Base-by-base conservation (phyloP, 352 stramenopile species). In the Globisporangium radiosum region DNA sequence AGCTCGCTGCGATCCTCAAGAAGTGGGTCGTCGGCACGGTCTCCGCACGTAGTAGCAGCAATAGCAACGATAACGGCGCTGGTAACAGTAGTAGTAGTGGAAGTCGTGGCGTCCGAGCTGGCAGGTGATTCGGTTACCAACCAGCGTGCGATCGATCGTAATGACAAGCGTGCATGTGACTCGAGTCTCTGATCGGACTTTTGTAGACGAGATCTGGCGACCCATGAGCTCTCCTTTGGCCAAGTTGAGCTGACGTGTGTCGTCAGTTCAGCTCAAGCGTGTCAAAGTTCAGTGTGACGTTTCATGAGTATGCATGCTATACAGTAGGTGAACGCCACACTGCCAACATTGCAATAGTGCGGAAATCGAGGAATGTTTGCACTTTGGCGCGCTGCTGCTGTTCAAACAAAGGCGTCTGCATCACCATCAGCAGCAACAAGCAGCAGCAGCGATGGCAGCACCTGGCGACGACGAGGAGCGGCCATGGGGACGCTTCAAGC, bases 401-500 rank as follows among this genome's bases (percentile, higher is more conserved):
- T 19, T 7, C 14, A 40, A 11, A 42, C 25, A 8, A 50, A 50
- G 25, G 17, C 45, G 15, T 9, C 8, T 25, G 5, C 45, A 50
- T 50, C 45, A 10, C 8, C 1, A 13, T 6, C 7, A 13, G 40
- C 10, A 50, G 14, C 14, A 50, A 13, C 45, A 33, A 49, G 53
- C 3, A 44, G 53, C 7, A 5, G 17, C n/a, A 37, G 4, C 4
- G 36, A 45, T 45, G n/a, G 44, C 54, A 15, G 11, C 10, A n/a
- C 9, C 11, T n/a, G n/a, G 38, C 5, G 13, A 33, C 49, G 42
- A 7, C 49, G 37, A 44, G 54, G 37, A 40, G 61, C 50, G 56
- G 47, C 69, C 76, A 11, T 90, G 79, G 82, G 81, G 69, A 10
- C 72, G 82, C 38, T 85, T 92, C 65, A 73, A 60, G 56, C 65